A percentile compares a stretch with the other conserved stretches of the same genome.
Conservation (phyloP, 768 basidiomycete species). For the Lactarius tabidus region DNA sequence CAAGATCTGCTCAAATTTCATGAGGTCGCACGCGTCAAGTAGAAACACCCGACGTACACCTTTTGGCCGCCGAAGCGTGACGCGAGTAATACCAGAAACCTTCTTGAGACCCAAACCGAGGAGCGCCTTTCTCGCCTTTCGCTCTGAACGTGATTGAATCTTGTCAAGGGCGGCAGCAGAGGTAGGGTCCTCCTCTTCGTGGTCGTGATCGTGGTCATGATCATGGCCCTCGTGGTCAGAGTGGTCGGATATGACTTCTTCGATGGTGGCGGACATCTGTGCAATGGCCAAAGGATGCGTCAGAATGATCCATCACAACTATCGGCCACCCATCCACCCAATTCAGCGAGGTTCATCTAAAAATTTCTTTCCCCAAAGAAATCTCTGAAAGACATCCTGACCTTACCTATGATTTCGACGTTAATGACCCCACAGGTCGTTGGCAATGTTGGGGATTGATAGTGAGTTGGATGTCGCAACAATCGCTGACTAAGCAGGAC, state of each 20-base stretch:
- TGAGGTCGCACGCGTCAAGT: neutral
- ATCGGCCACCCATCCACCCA: slow-evolving; percentile 36
- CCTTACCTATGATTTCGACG: slow-evolving; percentile 3
- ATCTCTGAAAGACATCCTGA: neutral
- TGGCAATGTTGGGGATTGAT: slow-evolving; percentile 12
- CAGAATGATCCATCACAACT: slow-evolving; percentile 25
- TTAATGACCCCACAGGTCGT: slow-evolving; percentile 10
- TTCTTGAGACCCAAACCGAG: slow-evolving; percentile 88
- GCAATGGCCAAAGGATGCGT: slow-evolving; percentile 29
- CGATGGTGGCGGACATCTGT: slow-evolving; percentile 78
- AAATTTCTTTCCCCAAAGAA: neutral
- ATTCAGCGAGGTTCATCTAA: slow-evolving; percentile 29
- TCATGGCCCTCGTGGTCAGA: slow-evolving; percentile 56
- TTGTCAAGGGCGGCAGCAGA: slow-evolving; percentile 85
- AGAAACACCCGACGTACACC: slow-evolving; percentile 53
- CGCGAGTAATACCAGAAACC: slow-evolving; percentile 89
- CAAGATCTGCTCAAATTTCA: slow-evolving; percentile 52
- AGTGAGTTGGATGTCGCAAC: neutral
- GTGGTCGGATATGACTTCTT: slow-evolving; percentile 80
- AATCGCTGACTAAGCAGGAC: slow-evolving; percentile 17
- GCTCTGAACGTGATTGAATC: slow-evolving; percentile 90
- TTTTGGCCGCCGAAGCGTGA: slow-evolving; percentile 92
- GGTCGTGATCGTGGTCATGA: slow-evolving; percentile 49
- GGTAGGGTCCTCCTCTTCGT: slow-evolving; percentile 76
- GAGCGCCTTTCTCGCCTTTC: slow-evolving; percentile 93